Evolutionary conservation across 305 asterid genomes (phyloP).

Genomic region (Plantago lanceolata): DNA sequence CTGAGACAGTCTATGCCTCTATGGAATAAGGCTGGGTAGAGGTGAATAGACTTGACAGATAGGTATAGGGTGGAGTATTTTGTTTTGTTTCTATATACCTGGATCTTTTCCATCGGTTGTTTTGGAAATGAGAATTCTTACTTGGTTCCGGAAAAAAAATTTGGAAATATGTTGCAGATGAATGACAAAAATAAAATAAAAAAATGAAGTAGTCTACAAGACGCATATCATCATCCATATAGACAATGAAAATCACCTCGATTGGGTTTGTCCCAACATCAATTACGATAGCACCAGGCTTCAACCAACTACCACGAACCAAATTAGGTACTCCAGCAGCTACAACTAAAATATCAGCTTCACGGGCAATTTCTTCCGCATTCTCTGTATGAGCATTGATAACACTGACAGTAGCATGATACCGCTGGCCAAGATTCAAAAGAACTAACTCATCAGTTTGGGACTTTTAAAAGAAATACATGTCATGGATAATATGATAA

Average conservation of each 20-base stretch:
- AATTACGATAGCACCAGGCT: conserved; percentile 83
- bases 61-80: too few relatives aligned
- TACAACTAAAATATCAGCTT: conserved; percentile 79
- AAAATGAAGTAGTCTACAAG: not conserved
- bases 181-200: not conserved
- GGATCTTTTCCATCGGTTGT: too few relatives aligned
- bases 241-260: conserved; percentile 42
- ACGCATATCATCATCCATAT: conserved; percentile 7
- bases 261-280: conserved; percentile 85
- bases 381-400: conserved; percentile 58
- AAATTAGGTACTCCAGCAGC: conserved; percentile 92
- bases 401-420: conserved; percentile 81
- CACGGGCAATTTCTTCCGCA: conserved; percentile 62
- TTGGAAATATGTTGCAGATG: not conserved
- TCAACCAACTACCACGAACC: conserved; percentile 84
- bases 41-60: too few relatives aligned
- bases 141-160: too few relatives aligned
- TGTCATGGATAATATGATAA: not conserved
- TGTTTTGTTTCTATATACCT: too few relatives aligned
- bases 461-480: not conserved
- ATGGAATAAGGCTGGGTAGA: too few relatives aligned
- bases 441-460: conserved; percentile 20
- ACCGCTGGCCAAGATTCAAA: conserved; percentile 50
- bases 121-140: too few relatives aligned
- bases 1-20: too few relatives aligned